These are phyloP conservation scores for Volvox carteri DNA, from an alignment of 163 green algal species.

Conservation along the genomic window DNA sequence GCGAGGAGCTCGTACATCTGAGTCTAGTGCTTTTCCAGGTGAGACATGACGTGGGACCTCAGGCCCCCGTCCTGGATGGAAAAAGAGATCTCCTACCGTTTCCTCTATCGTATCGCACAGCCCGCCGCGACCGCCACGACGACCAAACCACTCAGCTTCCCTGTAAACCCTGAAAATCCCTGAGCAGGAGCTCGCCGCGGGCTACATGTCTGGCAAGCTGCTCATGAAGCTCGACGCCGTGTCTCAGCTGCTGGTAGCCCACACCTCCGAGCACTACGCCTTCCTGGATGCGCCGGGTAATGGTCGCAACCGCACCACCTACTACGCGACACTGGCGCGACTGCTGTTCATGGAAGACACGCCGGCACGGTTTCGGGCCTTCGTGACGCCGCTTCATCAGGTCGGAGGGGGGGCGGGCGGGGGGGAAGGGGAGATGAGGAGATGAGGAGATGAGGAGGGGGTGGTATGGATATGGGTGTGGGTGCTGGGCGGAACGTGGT, in stretches of 20 bases:
- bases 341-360: constrained; percentile 98
- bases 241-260: constrained; percentile 88
- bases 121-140: no score
- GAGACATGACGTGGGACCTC: no score
- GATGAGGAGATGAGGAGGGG: no score
- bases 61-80: no score
- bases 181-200: constrained; percentile 87
- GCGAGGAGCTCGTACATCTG: constrained; percentile 89
- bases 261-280: constrained; percentile 90
- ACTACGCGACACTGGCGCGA: constrained; percentile 94
- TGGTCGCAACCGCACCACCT: constrained; percentile 88
- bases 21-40: constrained; percentile 96
- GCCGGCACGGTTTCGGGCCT: constrained; percentile 91
- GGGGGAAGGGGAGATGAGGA: no score
- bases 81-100: no score
- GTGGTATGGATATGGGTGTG: not conserved
- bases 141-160: no score
- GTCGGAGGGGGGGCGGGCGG: constrained; percentile 55
- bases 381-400: constrained; percentile 91
- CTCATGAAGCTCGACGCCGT: constrained; percentile 96
- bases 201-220: constrained; percentile 98
- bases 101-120: no score
- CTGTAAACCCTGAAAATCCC: no score
- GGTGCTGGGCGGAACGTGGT: no score
- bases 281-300: constrained; percentile 92